phyloP scores from a whole-genome alignment of 805 yeast species.

The Hagleromyces aurorensis region DNA sequence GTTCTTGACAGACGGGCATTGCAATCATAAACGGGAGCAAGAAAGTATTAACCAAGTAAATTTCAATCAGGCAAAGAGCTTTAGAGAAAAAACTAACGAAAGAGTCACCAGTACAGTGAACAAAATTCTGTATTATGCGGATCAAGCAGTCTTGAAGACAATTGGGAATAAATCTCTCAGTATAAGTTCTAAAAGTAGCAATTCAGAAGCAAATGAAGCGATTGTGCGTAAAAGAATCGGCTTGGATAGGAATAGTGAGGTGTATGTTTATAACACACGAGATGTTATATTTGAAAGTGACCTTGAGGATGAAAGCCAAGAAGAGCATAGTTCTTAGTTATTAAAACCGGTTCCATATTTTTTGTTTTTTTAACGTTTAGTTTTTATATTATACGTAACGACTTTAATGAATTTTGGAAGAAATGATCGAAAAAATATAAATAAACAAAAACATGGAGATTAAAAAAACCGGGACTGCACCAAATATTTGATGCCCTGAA shows the following conservation, averaged over 20 bases:
- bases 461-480: no score
- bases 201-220: constrained; percentile 15
- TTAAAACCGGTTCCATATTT: neutral
- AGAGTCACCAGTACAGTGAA: constrained; percentile 30
- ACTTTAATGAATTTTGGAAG: no score
- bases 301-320: constrained; percentile 6
- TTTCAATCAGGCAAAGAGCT: constrained; percentile 11
- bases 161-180: constrained; percentile 46
- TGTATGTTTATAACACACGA: constrained; percentile 37
- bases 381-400: no score
- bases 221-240: constrained; percentile 24
- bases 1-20: constrained; percentile 2
- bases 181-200: constrained; percentile 21
- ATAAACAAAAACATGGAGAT: no score
- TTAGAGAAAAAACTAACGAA: constrained; percentile 17
- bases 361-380: no score
- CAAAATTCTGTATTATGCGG: constrained; percentile 40
- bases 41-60: constrained; percentile 18
- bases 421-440: no score
- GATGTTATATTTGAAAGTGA: constrained; percentile 36
- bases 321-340: neutral
- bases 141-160: constrained; percentile 49
- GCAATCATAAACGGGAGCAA: constrained; percentile 4
- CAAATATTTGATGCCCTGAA: no score
- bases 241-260: constrained; percentile 28